phyloP scores from a whole-genome alignment of 139 green algal genomes.

The Axilococcus clingmanii region DNA sequence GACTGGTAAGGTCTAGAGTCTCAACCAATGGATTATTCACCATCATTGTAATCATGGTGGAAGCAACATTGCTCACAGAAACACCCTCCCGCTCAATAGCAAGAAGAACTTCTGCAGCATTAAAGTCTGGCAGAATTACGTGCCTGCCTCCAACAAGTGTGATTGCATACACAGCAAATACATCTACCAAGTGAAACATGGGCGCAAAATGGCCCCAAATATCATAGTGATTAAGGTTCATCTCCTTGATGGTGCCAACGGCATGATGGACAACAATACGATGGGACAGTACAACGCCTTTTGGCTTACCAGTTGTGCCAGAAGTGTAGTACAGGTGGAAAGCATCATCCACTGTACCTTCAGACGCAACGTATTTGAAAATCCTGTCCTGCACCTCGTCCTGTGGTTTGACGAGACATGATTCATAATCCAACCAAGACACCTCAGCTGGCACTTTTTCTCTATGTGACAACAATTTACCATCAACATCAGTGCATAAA shows the following conservation, averaged over 20 bases:
- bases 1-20: slow-evolving; percentile 49
- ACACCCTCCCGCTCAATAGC: slow-evolving; percentile 78
- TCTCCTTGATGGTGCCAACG: slow-evolving; percentile 63
- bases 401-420: too few relatives aligned
- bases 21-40: slow-evolving; percentile 57
- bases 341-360: slow-evolving; percentile 19
- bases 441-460: too few relatives aligned
- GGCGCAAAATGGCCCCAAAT: slow-evolving; percentile 81
- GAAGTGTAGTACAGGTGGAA: slow-evolving; percentile 83
- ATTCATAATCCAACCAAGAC: slow-evolving; percentile 21
- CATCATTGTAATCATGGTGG: slow-evolving; percentile 81
- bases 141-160: slow-evolving; percentile 72
- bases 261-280: slow-evolving; percentile 60
- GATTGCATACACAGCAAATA: slow-evolving; percentile 83
- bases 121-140: slow-evolving; percentile 62
- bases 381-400: neutral
- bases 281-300: slow-evolving; percentile 53
- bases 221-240: slow-evolving; percentile 59
- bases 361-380: slow-evolving; percentile 9
- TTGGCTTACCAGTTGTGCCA: slow-evolving; percentile 48
- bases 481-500: too few relatives aligned
- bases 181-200: slow-evolving; percentile 92
- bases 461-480: neutral
- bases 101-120: slow-evolving; percentile 39
- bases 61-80: slow-evolving; percentile 68